Percentiles rank a stretch among this genome's conserved stretches.
These are phyloP conservation scores for Ustilago cynodontis DNA, from an alignment of 1,284 basidiomycete genomes.

Conservation along the genomic window DNA sequence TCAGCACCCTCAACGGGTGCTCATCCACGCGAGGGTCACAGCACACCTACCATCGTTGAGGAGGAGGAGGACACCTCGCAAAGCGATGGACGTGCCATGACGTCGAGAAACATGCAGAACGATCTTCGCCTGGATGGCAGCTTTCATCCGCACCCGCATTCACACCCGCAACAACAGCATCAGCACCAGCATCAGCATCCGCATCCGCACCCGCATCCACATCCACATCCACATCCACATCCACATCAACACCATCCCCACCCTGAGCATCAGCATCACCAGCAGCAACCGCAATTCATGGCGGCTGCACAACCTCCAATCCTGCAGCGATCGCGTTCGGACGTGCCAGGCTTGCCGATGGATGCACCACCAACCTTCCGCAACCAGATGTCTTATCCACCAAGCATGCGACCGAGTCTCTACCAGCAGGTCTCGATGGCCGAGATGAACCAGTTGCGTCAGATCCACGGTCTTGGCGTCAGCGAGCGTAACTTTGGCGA, in stretches of 20 bases:
- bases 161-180: conserved; percentile 28
- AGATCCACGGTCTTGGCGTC: conserved; percentile 36
- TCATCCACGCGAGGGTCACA: conserved; percentile 49
- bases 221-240: conserved; percentile 9
- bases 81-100: conserved; percentile 12
- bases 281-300: conserved; percentile 15
- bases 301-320: conserved; percentile 23
- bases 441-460: conserved; percentile 46
- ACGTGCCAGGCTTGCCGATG: conserved; percentile 23
- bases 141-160: conserved; percentile 30
- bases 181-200: conserved; percentile 21
- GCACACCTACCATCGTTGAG: conserved; percentile 63
- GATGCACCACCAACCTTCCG: conserved; percentile 30
- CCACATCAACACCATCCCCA: conserved; percentile 4
- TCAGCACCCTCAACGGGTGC: conserved; percentile 17
- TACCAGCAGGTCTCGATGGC: conserved; percentile 58
- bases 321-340: conserved; percentile 32
- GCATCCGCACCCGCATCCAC: conserved; percentile 24
- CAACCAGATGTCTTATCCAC: conserved; percentile 41
- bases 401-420: conserved; percentile 52
- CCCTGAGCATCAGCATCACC: conserved; percentile 7
- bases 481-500: conserved; percentile 49
- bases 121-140: conserved; percentile 20
- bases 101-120: conserved; percentile 17
- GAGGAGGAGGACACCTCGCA: conserved; percentile 54